These are phyloP conservation scores for Stemphylium beticola DNA, from an alignment of 2,329 filamentous ascomycete species.

Conservation along the genomic window DNA sequence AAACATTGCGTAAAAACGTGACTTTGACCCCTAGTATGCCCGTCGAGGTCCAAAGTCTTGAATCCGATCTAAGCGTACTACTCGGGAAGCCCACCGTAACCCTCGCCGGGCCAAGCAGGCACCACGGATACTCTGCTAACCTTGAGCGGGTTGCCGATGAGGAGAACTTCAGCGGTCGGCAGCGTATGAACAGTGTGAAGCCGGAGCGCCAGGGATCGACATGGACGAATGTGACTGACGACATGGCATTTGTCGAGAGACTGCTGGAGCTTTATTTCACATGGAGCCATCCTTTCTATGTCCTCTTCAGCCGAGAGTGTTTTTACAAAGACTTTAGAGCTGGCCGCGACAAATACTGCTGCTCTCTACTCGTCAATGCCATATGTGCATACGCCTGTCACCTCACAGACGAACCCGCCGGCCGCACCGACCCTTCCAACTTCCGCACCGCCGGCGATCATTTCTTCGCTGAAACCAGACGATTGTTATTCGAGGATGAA, in stretches of 20 bases:
- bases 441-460: conserved; percentile 72
- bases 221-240: conserved; percentile 69
- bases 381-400: conserved; percentile 70
- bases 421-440: conserved; percentile 67
- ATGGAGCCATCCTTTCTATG: conserved; percentile 78
- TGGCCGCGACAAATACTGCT: conserved; percentile 70
- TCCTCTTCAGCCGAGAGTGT: conserved; percentile 73
- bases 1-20: conserved; percentile 50
- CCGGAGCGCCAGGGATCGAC: conserved; percentile 32
- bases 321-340: conserved; percentile 70
- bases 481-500: conserved; percentile 64
- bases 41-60: conserved; percentile 36
- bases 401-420: conserved; percentile 69
- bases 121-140: conserved; percentile 48
- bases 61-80: conserved; percentile 46
- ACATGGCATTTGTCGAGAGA: conserved; percentile 66
- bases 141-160: conserved; percentile 46
- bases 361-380: conserved; percentile 69
- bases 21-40: conserved; percentile 39
- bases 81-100: conserved; percentile 47
- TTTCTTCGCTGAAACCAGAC: conserved; percentile 73
- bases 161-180: conserved; percentile 36
- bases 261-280: conserved; percentile 70
- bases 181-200: conserved; percentile 18
- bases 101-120: conserved; percentile 41